These are phyloP conservation scores for Starmerella ratchasimensis DNA, from an alignment of 805 yeast genomes.

Conservation along the genomic window DNA sequence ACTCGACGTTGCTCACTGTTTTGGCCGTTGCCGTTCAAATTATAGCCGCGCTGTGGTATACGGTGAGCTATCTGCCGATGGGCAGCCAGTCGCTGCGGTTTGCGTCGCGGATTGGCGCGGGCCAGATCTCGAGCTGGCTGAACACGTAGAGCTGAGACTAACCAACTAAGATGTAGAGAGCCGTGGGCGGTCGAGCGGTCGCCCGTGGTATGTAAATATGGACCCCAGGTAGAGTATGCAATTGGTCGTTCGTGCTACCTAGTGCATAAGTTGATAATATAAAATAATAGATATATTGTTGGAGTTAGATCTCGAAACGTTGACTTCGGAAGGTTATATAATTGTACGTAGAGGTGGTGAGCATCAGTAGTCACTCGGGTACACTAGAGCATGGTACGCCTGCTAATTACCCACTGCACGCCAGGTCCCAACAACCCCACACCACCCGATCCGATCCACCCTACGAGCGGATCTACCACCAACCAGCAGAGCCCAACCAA, in stretches of 20 bases:
- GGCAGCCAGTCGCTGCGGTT: conserved; percentile 66
- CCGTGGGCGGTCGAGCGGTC: too few species aligned
- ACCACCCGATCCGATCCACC: neutral
- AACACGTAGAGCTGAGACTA: conserved; percentile 26
- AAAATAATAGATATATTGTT: too few species aligned
- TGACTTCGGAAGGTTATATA: too few species aligned
- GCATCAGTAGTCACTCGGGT: too few species aligned
- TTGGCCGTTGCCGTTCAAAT: conserved; percentile 64
- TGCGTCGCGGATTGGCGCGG: conserved; percentile 43
- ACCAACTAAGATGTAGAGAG: too few species aligned
- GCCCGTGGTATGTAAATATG: too few species aligned
- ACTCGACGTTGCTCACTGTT: conserved; percentile 62
- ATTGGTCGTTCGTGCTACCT: too few species aligned
- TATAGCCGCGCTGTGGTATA: conserved; percentile 78
- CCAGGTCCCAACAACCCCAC: neutral
- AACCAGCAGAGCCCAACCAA: neutral
- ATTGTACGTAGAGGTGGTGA: too few species aligned
- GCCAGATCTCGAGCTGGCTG: conserved; percentile 36
- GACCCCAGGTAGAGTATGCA: too few species aligned
- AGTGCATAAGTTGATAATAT: too few species aligned
- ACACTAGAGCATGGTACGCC: neutral
- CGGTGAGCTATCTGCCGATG: conserved; percentile 87
- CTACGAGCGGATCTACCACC: neutral
- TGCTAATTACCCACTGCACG: too few species aligned
- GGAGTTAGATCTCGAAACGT: too few species aligned